Conservation (phyloP, 1,139 yeast genomes). For the Saccharomyces hybrid region DNA sequence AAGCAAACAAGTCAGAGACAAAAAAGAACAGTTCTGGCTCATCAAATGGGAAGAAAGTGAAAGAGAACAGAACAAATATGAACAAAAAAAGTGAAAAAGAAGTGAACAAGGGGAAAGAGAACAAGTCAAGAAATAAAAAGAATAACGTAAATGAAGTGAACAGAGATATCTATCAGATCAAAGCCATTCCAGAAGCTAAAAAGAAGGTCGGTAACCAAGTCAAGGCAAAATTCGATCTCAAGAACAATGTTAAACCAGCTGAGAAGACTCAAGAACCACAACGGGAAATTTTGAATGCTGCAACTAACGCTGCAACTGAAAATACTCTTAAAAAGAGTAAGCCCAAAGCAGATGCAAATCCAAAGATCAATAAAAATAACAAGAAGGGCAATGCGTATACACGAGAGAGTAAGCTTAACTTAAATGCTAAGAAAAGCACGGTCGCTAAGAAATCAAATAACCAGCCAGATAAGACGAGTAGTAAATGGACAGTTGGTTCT, state of each 20-base stretch:
- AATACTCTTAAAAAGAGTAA: background rate
- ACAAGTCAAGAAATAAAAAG: background rate
- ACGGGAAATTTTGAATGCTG: background rate
- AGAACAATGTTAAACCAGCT: background rate
- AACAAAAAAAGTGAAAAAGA: background rate
- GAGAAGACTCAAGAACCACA: background rate
- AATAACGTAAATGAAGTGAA: background rate
- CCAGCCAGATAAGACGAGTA: background rate
- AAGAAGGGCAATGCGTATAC: background rate
- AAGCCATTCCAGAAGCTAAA: background rate
- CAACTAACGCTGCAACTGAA: background rate
- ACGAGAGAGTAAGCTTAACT: background rate
- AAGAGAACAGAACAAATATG: background rate
- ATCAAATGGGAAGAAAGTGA: background rate
- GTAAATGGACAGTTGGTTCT: background rate
- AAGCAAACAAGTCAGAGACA: background rate
- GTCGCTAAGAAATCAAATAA: background rate
- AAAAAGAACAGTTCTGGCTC: background rate
- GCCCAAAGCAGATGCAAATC: background rate
- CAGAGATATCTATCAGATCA: background rate
- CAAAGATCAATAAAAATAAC: background rate
- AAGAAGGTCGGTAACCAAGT: background rate
- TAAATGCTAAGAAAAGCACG: background rate
- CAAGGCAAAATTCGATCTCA: background rate
- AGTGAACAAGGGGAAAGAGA: background rate